Evolutionary conservation across 1,284 basidiomycete species (phyloP), one percentile per base, ranked within the genome.

Genomic region (Fomitopsis schrenkii): DNA sequence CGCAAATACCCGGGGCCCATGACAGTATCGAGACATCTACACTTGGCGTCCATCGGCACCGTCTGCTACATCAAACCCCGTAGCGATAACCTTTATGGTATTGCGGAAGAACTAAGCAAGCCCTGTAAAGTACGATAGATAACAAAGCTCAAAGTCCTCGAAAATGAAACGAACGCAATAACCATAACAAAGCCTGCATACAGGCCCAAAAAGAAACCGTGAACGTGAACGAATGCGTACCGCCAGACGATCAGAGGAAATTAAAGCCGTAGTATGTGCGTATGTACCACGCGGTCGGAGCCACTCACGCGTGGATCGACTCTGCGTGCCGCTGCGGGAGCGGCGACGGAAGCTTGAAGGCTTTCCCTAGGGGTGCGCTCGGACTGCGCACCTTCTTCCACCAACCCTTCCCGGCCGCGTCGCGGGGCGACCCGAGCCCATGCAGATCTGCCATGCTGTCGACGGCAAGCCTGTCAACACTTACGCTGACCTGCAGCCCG

Each of bases 331-430:
- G 41, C 19, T 33, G 56, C 19, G 56, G 42, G 22, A 57, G 28
- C 19, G 56, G 57, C 57, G 45, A 55, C 19, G 58, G 58, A 12
- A 59, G 48, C 50, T 59, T 59, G 58, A 46, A 59, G 14, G 22
- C 19, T 26, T 36, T 36, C 9, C 40, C 40, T 3, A 44, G 48
- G 12, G 60, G 60, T 12, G 60, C 58, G 12, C 26, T 59, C 33
- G 68, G 70, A 44, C 64, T 69, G 15, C 68, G 67, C 52, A 70
- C 68, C 59, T 71, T 72, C 60, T 67, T 68, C 71, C 71, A 72
- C 71, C 71, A 72, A 57, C 56, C 14, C 57, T 61, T 50, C 61
- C 62, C 60, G 62, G 62, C 44, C 56, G 60, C 41, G 58, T 65
- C 52, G 35, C 52, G 41, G 57, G 62, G 57, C 63, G 64, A 59